Evolutionary conservation across 2,329 filamentous ascomycete species (phyloP).

Genomic region (Calonectria fujianensis): DNA sequence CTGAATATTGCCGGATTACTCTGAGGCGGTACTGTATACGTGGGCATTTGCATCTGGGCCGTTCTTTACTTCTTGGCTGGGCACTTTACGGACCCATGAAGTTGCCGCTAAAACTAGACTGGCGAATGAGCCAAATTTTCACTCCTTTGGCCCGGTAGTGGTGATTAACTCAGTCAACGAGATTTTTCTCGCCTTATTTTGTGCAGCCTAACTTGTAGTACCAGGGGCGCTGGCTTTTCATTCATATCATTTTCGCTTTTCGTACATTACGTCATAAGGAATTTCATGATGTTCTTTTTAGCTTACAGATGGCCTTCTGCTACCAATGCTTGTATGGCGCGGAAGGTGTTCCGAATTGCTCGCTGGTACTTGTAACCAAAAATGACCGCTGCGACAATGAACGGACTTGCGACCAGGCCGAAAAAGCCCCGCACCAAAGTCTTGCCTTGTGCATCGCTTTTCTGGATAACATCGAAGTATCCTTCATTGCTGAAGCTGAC

Average conservation of each 20-base stretch:
- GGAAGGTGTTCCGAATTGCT: constrained; percentile 47
- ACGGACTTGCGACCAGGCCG: constrained; percentile 58
- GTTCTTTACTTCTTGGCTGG: not conserved
- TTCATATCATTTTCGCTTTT: not conserved
- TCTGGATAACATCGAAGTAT: constrained; percentile 87
- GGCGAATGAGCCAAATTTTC: not conserved
- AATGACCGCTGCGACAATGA: constrained; percentile 52
- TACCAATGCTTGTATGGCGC: constrained; percentile 44
- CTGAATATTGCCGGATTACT: not conserved
- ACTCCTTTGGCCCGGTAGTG: not conserved
- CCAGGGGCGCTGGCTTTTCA: not conserved
- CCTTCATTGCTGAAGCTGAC: constrained; percentile 95
- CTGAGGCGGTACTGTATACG: not conserved
- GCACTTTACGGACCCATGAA: not conserved
- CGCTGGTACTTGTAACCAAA: constrained; percentile 55
- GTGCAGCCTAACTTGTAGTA: constrained; percentile 27
- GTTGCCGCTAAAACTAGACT: too few relatives aligned
- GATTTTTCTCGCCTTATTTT: constrained; percentile 1
- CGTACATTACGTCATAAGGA: not conserved
- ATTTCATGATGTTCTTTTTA: not conserved
- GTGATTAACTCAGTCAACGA: not conserved
- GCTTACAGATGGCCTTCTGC: constrained; percentile 27
- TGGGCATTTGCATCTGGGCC: not conserved
- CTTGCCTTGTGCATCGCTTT: constrained; percentile 81
- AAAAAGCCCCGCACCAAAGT: constrained; percentile 71